Evolutionary conservation across 495 filamentous ascomycete species (phyloP), one percentile per base, ranked within the genome.

Genomic region (Cladorrhinum samala): DNA sequence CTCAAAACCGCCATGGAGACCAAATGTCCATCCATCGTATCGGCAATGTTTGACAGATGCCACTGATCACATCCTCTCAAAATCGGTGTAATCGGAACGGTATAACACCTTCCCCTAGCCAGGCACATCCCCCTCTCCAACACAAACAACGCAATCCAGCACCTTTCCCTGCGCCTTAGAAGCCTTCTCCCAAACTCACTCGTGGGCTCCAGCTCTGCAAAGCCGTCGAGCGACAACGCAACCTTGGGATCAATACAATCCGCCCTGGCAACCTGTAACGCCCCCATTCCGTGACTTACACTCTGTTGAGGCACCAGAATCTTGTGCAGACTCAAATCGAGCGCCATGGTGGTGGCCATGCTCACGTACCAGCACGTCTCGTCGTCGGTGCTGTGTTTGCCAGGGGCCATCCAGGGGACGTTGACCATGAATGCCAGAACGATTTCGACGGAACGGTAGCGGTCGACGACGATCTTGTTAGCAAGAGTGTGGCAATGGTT

Each of bases 361-460:
- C 82, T 79, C 49, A 87, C 81, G 51, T 86, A 87, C 21, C 79
- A 80, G 46, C 83, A 87, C 0, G 85, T 86, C 56, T 87, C 84
- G 61, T 88, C 85, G 57, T 87, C 84, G 13, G 81, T 79, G 58
- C 83, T 76, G 58, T 82, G 77, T 44, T 78, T 76, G 4, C 84
- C 84, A 0, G 84, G 83, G 11, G 80, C 75, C 78, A 88, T 87
- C 85, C 85, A 88, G 9, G 85, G 84, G 20, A 88, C 77, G 57
- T 87, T 87, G n/a, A 85, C 77, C 82, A 87, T 85, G 55, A 87
- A 88, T 2, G 82, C 85, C 13, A 88, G 62, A 4, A 88, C 78
- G 50, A 88, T 87, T 62, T 88, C 85, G 7, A 85, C 82, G 6
- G 85, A 88, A 33, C 80, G 77, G 56, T 80, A 72, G 2, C 84